Evolutionary conservation across 1,284 basidiomycete species (phyloP).

Genomic region (Trichosporon coremiiforme): DNA sequence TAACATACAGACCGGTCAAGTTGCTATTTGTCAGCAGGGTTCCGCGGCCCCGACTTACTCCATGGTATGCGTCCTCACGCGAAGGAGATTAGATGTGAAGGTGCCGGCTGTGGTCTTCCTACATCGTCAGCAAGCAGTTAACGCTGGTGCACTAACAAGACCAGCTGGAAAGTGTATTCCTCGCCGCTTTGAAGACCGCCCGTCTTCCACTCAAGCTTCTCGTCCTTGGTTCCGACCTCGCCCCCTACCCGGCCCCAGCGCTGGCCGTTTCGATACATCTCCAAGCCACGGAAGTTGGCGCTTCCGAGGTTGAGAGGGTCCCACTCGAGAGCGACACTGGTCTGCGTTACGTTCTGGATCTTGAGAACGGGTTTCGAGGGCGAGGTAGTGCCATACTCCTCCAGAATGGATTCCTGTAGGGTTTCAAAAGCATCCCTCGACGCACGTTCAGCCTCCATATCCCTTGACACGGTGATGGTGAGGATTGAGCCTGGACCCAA

Average conservation of each 20-base stretch:
- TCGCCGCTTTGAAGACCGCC: constrained; percentile 84
- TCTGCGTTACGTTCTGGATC: constrained; percentile 92
- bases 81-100: constrained; percentile 77
- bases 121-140: constrained; percentile 9
- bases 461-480: constrained; percentile 87
- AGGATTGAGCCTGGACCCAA: constrained; percentile 92
- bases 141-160: constrained; percentile 62
- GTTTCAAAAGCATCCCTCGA: constrained; percentile 77
- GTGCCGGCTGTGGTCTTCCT: constrained; percentile 80
- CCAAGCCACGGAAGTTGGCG: constrained; percentile 78
- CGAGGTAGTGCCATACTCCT: constrained; percentile 68
- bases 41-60: constrained; percentile 42
- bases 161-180: constrained; percentile 87
- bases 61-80: constrained; percentile 86
- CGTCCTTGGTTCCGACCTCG: constrained; percentile 41
- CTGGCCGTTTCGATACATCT: constrained; percentile 87
- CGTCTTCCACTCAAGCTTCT: constrained; percentile 64
- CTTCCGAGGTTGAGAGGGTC: constrained; percentile 79
- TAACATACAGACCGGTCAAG: constrained; percentile 87
- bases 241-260: constrained; percentile 65
- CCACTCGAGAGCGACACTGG: constrained; percentile 92
- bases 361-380: constrained; percentile 69
- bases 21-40: constrained; percentile 60
- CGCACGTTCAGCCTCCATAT: constrained; percentile 75
- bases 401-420: constrained; percentile 75